Evolutionary conservation across 208 protist species (phyloP).

Genomic region (Naegleria gruberi): DNA sequence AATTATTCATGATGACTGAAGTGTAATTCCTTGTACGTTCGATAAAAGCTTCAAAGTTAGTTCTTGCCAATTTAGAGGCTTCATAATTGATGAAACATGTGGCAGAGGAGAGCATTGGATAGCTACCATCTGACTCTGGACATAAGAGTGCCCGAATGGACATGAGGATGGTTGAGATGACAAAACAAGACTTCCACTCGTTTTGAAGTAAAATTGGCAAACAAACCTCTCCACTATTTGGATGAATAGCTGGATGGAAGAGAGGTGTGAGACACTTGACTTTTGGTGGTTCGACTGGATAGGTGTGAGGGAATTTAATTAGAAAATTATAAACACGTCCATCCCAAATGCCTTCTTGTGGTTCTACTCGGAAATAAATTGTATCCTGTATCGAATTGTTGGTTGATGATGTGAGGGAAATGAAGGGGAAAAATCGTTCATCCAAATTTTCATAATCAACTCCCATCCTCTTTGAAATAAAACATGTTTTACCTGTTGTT

Average conservation of each 20-base stretch:
- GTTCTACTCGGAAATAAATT: too few relatives aligned
- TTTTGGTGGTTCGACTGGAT: slow-evolving; percentile 12
- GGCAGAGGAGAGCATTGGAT: background rate
- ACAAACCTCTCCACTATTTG: background rate
- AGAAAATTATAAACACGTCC: background rate
- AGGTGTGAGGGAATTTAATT: background rate
- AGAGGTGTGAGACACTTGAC: background rate
- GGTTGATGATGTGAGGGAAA: background rate
- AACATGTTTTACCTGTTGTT: background rate
- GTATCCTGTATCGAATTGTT: background rate
- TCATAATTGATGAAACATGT: background rate
- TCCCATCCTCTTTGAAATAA: background rate
- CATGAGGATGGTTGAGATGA: background rate
- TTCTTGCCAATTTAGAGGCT: background rate
- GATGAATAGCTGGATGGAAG: background rate
- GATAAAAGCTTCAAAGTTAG: background rate
- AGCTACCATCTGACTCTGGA: too few relatives aligned
- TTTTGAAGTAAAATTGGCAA: background rate
- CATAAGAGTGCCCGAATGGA: background rate
- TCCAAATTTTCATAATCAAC: background rate
- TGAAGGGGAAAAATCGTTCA: background rate
- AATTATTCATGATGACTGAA: too few relatives aligned
- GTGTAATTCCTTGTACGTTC: background rate
- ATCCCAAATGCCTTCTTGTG: background rate
- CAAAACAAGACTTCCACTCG: background rate